Conservation (phyloP, 768 basidiomycete genomes). For the Solioccasus polychromus region DNA sequence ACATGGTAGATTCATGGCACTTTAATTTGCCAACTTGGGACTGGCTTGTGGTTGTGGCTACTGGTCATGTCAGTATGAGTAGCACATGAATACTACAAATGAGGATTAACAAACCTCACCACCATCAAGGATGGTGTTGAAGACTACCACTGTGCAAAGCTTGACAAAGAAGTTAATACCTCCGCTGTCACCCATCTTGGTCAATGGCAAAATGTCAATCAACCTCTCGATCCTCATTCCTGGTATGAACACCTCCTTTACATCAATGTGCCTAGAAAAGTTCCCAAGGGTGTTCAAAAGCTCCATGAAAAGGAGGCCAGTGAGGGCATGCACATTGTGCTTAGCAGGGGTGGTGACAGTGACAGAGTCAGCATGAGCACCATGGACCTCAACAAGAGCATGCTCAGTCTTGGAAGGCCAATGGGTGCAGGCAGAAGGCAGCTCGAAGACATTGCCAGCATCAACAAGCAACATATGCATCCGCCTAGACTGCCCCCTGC, state of each 20-base stretch:
- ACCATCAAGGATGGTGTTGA: conserved; percentile 95
- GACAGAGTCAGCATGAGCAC: too few species aligned
- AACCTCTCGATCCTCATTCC: conserved; percentile 68
- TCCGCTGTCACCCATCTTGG: conserved; percentile 88
- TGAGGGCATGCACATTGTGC: too few species aligned
- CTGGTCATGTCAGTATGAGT: too few species aligned
- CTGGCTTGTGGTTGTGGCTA: too few species aligned
- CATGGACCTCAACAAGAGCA: too few species aligned
- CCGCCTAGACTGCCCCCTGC: too few species aligned
- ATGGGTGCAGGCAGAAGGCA: conserved; percentile 47
- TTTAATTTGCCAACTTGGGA: too few species aligned
- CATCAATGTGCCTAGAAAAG: conserved; percentile 65
- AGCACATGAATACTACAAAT: too few species aligned
- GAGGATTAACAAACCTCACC: too few species aligned
- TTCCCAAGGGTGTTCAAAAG: conserved; percentile 83
- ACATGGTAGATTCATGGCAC: too few species aligned
- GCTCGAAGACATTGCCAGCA: conserved; percentile 67
- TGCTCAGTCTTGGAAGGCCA: conserved; percentile 36
- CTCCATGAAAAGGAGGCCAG: conserved; percentile 78
- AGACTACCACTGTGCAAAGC: conserved; percentile 80
- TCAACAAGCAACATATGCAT: conserved; percentile 64
- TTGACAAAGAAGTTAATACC: conserved; percentile 95
- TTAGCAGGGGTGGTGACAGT: too few species aligned
- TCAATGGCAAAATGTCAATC: conserved; percentile 88
- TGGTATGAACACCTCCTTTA: conserved; percentile 74